Evolutionary conservation across 495 filamentous ascomycete genomes (phyloP).

Genomic region (Penicillium bialowiezense): DNA sequence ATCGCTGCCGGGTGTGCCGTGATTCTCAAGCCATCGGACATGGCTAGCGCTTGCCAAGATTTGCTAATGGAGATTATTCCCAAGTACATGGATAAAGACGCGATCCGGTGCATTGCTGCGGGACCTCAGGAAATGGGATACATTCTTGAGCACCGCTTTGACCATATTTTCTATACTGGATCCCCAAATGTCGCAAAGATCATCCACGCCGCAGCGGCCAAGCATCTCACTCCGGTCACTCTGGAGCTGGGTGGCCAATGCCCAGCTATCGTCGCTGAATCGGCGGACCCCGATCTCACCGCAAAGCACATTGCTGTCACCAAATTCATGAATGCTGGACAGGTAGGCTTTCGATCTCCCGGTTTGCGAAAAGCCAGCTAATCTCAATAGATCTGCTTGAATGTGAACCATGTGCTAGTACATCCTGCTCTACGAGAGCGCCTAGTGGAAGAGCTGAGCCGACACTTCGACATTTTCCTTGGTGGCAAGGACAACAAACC

Average conservation of each 20-base stretch:
- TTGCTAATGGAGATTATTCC: constrained; percentile 70
- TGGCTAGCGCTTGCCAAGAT: constrained; percentile 63
- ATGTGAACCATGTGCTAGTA: constrained; percentile 78
- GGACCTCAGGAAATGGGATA: constrained; percentile 68
- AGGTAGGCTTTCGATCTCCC: constrained; percentile 30
- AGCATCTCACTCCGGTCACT: constrained; percentile 78
- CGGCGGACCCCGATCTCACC: constrained; percentile 70
- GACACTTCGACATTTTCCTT: constrained; percentile 62
- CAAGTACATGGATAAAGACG: constrained; percentile 62
- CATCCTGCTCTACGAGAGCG: constrained; percentile 63
- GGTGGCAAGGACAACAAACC: constrained; percentile 57
- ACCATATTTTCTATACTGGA: constrained; percentile 93
- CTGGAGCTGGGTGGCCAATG: constrained; percentile 85
- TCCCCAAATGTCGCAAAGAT: constrained; percentile 68
- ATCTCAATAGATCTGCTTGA: constrained; percentile 58
- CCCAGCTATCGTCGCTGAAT: constrained; percentile 77
- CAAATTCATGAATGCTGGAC: constrained; percentile 76
- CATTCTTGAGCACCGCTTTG: constrained; percentile 78
- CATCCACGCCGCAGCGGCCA: constrained; percentile 81
- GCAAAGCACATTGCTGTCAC: constrained; percentile 75
- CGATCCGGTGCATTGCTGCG: constrained; percentile 72
- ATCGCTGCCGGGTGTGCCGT: constrained; percentile 82
- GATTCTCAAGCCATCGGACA: constrained; percentile 81
- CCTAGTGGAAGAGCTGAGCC: constrained; percentile 65
- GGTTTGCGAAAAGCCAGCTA: neutral